phyloP scores from a whole-genome alignment of 2,329 filamentous ascomycete genomes.

The Fusarium albidum region DNA sequence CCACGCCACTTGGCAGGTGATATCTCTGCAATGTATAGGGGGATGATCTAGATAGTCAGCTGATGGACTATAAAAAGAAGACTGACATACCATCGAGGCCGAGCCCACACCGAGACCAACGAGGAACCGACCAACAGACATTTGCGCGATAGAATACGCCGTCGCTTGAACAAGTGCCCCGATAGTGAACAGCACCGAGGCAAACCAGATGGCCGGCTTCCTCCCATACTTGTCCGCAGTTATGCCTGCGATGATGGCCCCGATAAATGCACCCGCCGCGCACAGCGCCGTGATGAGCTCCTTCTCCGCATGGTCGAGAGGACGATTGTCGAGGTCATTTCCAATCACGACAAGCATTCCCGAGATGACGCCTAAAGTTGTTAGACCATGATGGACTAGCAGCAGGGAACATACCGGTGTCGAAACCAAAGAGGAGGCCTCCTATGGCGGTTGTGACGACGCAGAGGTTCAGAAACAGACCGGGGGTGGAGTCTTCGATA shows the following conservation, averaged over 20 bases:
- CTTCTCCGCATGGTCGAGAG: conserved; percentile 22
- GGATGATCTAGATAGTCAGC: conserved; percentile 22
- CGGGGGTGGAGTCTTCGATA: conserved; percentile 26
- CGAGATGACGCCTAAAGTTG: conserved; percentile 50
- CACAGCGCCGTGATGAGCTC: conserved; percentile 34
- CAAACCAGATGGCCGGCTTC: conserved; percentile 28
- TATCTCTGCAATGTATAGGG: conserved; percentile 40
- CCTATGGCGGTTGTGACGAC: conserved; percentile 30
- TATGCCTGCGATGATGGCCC: conserved; percentile 33
- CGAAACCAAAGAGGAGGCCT: conserved; percentile 49
- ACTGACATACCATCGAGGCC: conserved; percentile 49
- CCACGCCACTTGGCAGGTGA: conserved; percentile 34
- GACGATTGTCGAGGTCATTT: conserved; percentile 24
- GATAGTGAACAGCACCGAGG: conserved; percentile 32
- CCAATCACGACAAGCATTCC: conserved; percentile 54
- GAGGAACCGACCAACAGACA: conserved; percentile 31
- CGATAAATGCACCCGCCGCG: conserved; percentile 33
- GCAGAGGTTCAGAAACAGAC: conserved; percentile 26
- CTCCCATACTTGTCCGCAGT: conserved; percentile 34
- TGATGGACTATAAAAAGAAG: background rate
- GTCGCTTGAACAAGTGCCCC: conserved; percentile 32
- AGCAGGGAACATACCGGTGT: conserved; percentile 53
- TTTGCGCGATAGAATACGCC: conserved; percentile 29
- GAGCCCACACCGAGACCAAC: conserved; percentile 52
- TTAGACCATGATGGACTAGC: too few relatives aligned